A percentile compares a stretch with the other conserved stretches of the same genome.
Evolutionary conservation across 2,329 filamentous ascomycete genomes (phyloP).

Genomic region (Gliomastix tumulicola): DNA sequence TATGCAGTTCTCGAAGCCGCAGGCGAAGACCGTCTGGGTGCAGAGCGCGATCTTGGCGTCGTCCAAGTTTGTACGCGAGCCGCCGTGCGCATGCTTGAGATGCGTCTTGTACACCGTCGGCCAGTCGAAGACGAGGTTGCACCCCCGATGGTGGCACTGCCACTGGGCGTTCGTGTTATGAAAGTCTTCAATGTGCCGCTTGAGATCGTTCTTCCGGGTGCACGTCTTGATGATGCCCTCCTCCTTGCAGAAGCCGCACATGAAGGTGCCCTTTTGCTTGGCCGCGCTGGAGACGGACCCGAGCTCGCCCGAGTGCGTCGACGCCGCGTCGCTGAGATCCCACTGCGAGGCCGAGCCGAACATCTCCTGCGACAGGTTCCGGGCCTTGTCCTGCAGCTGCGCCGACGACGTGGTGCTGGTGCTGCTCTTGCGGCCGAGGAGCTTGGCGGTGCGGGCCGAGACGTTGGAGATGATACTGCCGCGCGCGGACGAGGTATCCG

Average conservation of each 20-base stretch:
- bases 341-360: slow-evolving; percentile 7
- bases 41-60: slow-evolving; percentile 35
- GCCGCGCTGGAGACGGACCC: slow-evolving; percentile 10
- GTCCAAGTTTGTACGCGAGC: slow-evolving; percentile 26
- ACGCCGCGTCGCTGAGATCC: not conserved
- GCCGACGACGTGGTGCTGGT: slow-evolving; percentile 3
- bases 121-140: slow-evolving; percentile 38
- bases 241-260: slow-evolving; percentile 33
- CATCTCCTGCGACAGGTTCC: not conserved
- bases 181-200: slow-evolving; percentile 40
- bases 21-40: slow-evolving; percentile 39
- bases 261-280: slow-evolving; percentile 29
- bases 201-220: slow-evolving; percentile 39
- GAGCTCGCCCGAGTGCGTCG: not conserved
- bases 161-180: slow-evolving; percentile 39
- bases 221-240: slow-evolving; percentile 32
- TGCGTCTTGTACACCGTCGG: slow-evolving; percentile 39
- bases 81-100: slow-evolving; percentile 34
- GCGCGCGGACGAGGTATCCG: slow-evolving; percentile 29
- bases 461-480: slow-evolving; percentile 32
- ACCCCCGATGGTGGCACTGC: slow-evolving; percentile 35
- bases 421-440: slow-evolving; percentile 18
- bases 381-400: not conserved
- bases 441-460: slow-evolving; percentile 25
- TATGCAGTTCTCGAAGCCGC: slow-evolving; percentile 36